phyloP scores from a whole-genome alignment of 2,329 filamentous ascomycete species.

The Aspergillus novoparasiticus region DNA sequence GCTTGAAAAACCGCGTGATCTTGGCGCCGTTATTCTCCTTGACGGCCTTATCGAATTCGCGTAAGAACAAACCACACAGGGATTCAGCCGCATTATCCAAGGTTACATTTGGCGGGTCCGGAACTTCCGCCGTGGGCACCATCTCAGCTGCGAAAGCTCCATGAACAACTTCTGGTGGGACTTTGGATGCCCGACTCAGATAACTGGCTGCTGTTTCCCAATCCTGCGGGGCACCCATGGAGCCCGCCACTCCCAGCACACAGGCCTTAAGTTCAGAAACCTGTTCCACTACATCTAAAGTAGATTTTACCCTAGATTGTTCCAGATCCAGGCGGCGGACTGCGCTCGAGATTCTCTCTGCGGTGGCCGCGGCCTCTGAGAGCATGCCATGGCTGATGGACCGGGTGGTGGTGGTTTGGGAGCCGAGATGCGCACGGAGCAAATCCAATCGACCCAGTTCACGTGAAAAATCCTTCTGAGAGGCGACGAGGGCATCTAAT shows the following conservation, averaged over 20 bases:
- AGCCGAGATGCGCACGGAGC: constrained; percentile 81
- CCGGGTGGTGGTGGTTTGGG: constrained; percentile 81
- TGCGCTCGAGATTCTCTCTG: constrained; percentile 79
- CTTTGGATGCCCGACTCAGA: constrained; percentile 76
- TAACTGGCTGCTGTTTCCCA: constrained; percentile 97
- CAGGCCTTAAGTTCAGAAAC: constrained; percentile 96
- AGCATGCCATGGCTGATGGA: constrained; percentile 90
- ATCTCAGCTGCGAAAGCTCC: constrained; percentile 88
- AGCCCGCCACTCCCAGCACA: constrained; percentile 88
- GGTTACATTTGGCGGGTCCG: constrained; percentile 84
- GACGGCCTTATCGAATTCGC: constrained; percentile 93
- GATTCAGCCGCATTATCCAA: constrained; percentile 86
- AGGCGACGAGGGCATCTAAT: constrained; percentile 75
- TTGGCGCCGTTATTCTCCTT: constrained; percentile 82
- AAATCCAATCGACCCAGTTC: constrained; percentile 87
- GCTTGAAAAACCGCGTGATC: constrained; percentile 95
- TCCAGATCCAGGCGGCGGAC: constrained; percentile 88
- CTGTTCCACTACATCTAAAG: constrained; percentile 89
- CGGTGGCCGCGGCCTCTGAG: constrained; percentile 79
- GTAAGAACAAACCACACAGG: constrained; percentile 83
- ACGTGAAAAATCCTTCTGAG: constrained; percentile 82
- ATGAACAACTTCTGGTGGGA: constrained; percentile 77
- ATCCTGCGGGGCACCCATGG: constrained; percentile 96
- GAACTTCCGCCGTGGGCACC: constrained; percentile 93
- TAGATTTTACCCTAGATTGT: constrained; percentile 87